Conservation (phyloP, 169 alveolate species). For the Eimeria mitis region DNA sequence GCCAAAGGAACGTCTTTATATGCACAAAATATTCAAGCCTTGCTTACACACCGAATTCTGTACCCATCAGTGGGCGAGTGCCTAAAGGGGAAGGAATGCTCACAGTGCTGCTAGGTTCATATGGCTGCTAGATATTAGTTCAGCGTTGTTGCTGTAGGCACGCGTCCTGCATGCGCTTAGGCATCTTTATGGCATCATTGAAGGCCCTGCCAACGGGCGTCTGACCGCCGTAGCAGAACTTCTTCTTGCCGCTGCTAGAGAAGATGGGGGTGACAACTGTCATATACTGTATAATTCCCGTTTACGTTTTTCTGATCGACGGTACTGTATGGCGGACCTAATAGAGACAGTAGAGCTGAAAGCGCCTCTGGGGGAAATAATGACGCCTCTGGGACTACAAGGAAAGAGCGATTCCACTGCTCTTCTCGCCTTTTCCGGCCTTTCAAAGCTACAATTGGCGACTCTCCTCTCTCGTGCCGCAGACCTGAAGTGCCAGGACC, state of each 20-base stretch:
- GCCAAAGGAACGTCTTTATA: not conserved
- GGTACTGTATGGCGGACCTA: constrained; percentile 28
- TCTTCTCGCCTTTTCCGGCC: not conserved
- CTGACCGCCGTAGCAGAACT: constrained; percentile 7
- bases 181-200: constrained; percentile 43
- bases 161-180: not conserved
- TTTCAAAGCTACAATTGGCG: constrained; percentile 44
- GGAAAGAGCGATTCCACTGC: not conserved
- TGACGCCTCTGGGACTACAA: not conserved
- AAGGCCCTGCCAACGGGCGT: constrained; percentile 55
- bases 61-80: not conserved
- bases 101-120: not conserved
- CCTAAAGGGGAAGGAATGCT: too few species aligned
- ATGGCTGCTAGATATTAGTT: not conserved
- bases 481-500: constrained; percentile 63
- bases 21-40: not conserved
- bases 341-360: not conserved
- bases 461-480: constrained; percentile 49
- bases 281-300: constrained; percentile 35
- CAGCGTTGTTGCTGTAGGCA: not conserved
- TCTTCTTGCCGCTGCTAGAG: constrained; percentile 22
- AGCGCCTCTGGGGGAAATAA: constrained; percentile 14
- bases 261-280: not conserved
- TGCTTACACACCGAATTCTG: not conserved
- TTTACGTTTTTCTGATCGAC: constrained; percentile 48